A percentile compares a stretch with the other conserved stretches of the same genome.
Conservation (phyloP, 768 basidiomycete species). For the Leucocoprinus leucothites region DNA sequence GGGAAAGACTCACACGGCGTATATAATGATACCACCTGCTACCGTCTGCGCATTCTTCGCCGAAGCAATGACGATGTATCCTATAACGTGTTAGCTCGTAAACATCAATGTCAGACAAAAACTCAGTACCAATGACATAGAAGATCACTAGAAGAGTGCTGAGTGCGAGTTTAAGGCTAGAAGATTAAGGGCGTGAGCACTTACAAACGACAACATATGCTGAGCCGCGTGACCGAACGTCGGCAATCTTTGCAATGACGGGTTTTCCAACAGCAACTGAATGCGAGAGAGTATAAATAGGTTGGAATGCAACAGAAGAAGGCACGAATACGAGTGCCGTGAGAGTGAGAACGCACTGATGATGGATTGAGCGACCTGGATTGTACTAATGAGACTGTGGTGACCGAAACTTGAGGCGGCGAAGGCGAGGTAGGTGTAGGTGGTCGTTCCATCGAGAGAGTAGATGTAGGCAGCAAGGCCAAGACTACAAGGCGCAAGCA, state of each 20-base stretch:
- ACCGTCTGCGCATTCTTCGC: constrained; percentile 41
- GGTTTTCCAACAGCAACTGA: constrained; percentile 54
- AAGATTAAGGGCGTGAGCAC: constrained; percentile 20
- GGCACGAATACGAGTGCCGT: no score
- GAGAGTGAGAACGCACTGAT: constrained; percentile 36
- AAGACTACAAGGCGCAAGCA: constrained; percentile 32
- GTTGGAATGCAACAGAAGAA: background rate
- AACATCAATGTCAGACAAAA: background rate
- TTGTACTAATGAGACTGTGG: constrained; percentile 54
- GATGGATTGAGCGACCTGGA: constrained; percentile 51
- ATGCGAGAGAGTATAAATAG: background rate
- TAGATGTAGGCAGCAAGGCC: constrained; percentile 75
- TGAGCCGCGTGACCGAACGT: constrained; percentile 63
- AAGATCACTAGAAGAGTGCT: constrained; percentile 39
- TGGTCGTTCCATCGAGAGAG: constrained; percentile 69
- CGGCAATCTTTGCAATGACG: constrained; percentile 70
- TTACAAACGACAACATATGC: constrained; percentile 57
- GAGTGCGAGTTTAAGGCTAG: background rate
- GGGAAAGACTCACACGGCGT: constrained; percentile 41
- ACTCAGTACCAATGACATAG: constrained; percentile 49
- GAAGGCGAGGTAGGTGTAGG: constrained; percentile 58
- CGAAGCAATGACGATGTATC: constrained; percentile 53
- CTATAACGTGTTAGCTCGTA: constrained; percentile 18
- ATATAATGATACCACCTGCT: constrained; percentile 54
- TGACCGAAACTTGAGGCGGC: constrained; percentile 51